phyloP scores from a whole-genome alignment of 768 basidiomycete genomes.

The Pilatotrama ljubarskyi region DNA sequence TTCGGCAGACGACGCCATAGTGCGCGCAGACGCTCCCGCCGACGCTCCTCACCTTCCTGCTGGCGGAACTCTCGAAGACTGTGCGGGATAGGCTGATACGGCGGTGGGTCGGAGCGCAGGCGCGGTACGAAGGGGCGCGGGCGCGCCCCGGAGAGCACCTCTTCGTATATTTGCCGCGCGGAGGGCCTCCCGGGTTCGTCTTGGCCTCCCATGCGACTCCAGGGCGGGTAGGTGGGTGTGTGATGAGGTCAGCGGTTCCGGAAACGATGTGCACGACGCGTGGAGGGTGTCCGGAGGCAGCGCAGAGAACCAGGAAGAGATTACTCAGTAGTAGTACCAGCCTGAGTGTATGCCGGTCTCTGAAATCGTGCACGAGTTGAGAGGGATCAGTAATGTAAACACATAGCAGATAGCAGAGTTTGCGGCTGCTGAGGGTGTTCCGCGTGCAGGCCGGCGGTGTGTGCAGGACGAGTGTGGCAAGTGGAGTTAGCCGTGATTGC shows the following conservation, averaged over 20 bases:
- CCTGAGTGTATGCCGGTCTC: background rate
- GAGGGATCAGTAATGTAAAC: background rate
- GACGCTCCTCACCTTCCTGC: conserved; percentile 60
- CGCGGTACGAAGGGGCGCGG: conserved; percentile 59
- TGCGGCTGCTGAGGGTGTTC: background rate
- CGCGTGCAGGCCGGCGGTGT: conserved; percentile 3
- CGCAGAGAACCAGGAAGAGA: background rate
- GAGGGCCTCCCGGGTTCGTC: conserved; percentile 31
- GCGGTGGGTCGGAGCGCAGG: conserved; percentile 54
- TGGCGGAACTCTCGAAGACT: conserved; percentile 64
- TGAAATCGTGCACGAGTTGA: conserved; percentile 1
- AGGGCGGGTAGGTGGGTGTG: background rate
- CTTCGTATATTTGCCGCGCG: conserved; percentile 55
- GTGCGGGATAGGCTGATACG: conserved; percentile 42
- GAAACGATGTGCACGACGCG: conserved; percentile 1
- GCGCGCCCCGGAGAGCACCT: conserved; percentile 50
- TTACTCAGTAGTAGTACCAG: background rate
- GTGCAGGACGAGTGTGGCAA: background rate
- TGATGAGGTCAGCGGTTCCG: background rate
- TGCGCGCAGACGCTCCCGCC: conserved; percentile 59
- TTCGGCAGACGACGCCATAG: conserved; percentile 63
- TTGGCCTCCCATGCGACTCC: conserved; percentile 11
- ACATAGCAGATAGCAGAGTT: conserved; percentile 7
- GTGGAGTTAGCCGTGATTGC: conserved; percentile 13
- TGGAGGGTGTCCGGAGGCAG: conserved; percentile 3